Evolutionary conservation across 2,329 filamentous ascomycete species (phyloP), one percentile per base, ranked within the genome.

Genomic region (Dothideomycetes sp.): DNA sequence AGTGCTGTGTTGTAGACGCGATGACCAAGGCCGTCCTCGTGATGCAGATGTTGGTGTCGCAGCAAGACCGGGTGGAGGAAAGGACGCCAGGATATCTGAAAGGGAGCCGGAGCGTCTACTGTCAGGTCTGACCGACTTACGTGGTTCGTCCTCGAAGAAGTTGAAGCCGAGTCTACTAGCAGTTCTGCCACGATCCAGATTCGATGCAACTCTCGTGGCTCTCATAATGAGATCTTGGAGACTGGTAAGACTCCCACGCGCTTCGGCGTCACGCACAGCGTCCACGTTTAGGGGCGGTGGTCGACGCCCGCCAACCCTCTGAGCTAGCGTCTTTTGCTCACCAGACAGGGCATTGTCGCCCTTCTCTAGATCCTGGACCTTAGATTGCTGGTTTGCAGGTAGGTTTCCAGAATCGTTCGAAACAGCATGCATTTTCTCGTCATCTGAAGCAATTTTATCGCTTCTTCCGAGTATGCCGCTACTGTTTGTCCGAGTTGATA

Each of bases 151-250:
- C 45, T 64, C 60, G 51, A 62, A 73, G 63, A 61, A 72, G 51
- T 65, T 60, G 49, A 74, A 59, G 13, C 70, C 72, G 5, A 76
- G 51, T 43, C 72, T 65, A 53, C 76, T 80, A 10, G 76, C 76
- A 15, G 78, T 80, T 49, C 65, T 80, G 10, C 89, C 89, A 49
- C 80, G 80, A 53, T 96, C 89, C 44, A 98, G 79, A 62, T 94
- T 87, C 0, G 84, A 77, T 12, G 88, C 89, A 25, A 96, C 67
- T 49, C 78, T 78, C 1, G 89, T 96, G 9, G 91, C 91, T 51
- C 91, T 77, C 53, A 78, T 74, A 50, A 98, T 96, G 45, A 98
- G 67, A 58, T 96, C 91, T 0, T 88, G 83, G 45, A 98, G 67
- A 61, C 88, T 95, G 1, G 91, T 96, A 48, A 94, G 69, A 57